Conservation (phyloP, 2,329 filamentous ascomycete species). For the Cladophialophora psammophila region DNA sequence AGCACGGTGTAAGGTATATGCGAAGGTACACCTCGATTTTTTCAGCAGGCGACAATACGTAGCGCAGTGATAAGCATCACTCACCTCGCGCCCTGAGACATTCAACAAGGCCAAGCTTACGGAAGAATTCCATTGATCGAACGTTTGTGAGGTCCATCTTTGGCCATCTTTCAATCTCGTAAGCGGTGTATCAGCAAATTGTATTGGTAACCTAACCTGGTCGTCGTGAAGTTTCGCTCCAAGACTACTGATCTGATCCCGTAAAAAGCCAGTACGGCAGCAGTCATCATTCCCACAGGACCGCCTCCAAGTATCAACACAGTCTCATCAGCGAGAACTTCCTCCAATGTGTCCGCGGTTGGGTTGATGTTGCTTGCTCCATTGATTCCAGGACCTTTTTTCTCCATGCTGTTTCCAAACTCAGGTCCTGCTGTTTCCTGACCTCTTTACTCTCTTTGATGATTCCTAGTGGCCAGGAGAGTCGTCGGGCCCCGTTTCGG, state of each 20-base stretch:
- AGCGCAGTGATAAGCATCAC: not conserved
- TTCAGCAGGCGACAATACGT: not conserved
- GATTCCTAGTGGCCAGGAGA: no score
- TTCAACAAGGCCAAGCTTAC: conserved; percentile 32
- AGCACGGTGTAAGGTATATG: conserved; percentile 4
- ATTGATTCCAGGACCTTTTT: no score
- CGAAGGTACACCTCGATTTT: conserved; percentile 4
- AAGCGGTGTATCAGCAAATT: no score
- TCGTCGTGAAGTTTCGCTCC: conserved; percentile 43
- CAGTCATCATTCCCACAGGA: conserved; percentile 53
- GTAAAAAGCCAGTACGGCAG: conserved; percentile 34
- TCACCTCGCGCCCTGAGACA: conserved; percentile 23
- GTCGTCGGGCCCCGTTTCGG: no score
- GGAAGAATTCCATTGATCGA: conserved; percentile 49
- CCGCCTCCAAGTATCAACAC: conserved; percentile 58
- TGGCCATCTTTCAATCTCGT: conserved; percentile 47
- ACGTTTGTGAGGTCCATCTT: conserved; percentile 52
- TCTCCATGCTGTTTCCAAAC: no score
- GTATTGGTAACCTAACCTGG: conserved; percentile 9
- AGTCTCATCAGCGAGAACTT: not conserved
- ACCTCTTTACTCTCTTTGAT: no score
- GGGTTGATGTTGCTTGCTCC: no score
- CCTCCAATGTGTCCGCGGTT: no score
- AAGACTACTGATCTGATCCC: conserved; percentile 39
- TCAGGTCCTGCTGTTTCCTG: no score